Conservation (phyloP, 306 rosid species). For the Castanopsis chinensis region DNA sequence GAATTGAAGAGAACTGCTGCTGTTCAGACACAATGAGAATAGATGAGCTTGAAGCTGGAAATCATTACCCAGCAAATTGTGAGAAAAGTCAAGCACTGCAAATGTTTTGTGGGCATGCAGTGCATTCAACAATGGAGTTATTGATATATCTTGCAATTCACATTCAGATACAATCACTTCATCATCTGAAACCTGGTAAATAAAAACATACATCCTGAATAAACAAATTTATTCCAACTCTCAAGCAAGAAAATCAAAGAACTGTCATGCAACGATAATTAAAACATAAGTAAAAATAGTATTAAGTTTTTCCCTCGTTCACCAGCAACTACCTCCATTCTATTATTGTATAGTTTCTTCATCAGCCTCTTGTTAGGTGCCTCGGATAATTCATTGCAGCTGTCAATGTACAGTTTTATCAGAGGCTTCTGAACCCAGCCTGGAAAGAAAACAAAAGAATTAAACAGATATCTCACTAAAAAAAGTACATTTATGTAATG, state of each 20-base stretch:
- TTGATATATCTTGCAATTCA: conserved; percentile 84
- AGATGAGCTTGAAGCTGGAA: conserved; percentile 10
- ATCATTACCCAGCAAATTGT: conserved; percentile 72
- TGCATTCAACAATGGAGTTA: conserved; percentile 80
- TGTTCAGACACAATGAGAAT: conserved; percentile 14
- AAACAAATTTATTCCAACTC: conserved; percentile 6
- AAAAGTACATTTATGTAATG: background rate
- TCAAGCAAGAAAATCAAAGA: conserved; percentile 7
- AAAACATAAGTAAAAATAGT: background rate
- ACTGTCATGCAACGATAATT: background rate
- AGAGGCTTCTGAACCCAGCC: conserved; percentile 88
- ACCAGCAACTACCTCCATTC: conserved; percentile 56
- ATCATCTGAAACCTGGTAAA: conserved; percentile 80
- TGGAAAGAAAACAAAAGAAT: conserved; percentile 26
- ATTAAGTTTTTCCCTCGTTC: conserved; percentile 6
- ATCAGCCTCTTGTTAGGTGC: conserved; percentile 72
- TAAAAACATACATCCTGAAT: conserved; percentile 19
- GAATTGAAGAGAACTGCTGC: conserved; percentile 1
- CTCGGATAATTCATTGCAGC: conserved; percentile 73
- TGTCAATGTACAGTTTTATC: conserved; percentile 65
- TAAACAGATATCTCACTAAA: conserved; percentile 10
- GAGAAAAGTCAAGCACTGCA: conserved; percentile 86
- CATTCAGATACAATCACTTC: conserved; percentile 78
- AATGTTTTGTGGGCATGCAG: conserved; percentile 64
- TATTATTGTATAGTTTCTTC: conserved; percentile 69